phyloP scores from a whole-genome alignment of 2,329 filamentous ascomycete genomes.

The Fusarium burgessii region DNA sequence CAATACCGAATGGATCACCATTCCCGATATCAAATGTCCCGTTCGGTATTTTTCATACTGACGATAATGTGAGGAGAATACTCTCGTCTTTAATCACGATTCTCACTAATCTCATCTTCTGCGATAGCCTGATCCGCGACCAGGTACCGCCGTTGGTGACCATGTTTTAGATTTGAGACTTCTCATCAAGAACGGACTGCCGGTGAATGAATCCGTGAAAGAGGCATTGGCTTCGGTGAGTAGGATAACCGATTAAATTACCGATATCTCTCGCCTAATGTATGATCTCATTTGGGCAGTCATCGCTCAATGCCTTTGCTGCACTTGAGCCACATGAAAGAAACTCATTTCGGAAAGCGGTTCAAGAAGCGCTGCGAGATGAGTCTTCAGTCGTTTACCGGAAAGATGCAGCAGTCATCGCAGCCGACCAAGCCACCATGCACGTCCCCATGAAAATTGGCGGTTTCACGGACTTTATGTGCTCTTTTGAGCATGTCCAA shows the following conservation, averaged over 20 bases:
- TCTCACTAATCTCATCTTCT: neutral
- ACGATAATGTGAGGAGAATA: neutral
- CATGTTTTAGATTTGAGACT: neutral
- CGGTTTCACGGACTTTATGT: neutral
- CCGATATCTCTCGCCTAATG: no score
- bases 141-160: neutral
- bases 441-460: neutral
- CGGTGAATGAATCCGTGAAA: neutral
- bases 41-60: neutral
- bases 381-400: neutral
- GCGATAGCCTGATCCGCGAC: neutral
- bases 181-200: neutral
- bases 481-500: neutral
- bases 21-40: neutral
- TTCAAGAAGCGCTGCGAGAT: neutral
- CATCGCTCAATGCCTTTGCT: neutral
- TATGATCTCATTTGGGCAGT: neutral
- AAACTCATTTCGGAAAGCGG: neutral
- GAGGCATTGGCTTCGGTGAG: neutral
- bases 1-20: neutral
- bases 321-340: neutral
- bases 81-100: accelerated
- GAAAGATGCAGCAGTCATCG: accelerated
- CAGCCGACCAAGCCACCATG: neutral
- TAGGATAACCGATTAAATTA: neutral